Base-by-base conservation (phyloP, 176 grass and related monocot genomes). In the Alloteropsis semialata region DNA sequence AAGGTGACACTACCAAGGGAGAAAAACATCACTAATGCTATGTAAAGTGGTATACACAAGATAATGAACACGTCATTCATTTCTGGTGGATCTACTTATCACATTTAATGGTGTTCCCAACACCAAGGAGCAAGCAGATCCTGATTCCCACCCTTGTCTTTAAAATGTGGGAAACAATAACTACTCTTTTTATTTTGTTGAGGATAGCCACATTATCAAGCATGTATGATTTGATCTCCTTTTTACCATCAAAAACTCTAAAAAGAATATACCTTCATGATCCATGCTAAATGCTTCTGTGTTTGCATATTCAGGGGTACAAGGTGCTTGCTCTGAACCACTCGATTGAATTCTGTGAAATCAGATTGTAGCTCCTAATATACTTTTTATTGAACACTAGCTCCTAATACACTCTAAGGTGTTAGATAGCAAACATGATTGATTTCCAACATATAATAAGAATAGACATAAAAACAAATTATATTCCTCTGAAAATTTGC, bases 381-480 rank as follows among this genome's bases (percentile, higher is more conserved):
- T 62, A 79, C 41, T 62, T n/a, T n/a, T n/a, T n/a, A n/a, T n/a
- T n/a, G n/a, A n/a, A n/a, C n/a, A n/a, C n/a, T n/a, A n/a, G n/a
- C n/a, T n/a, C n/a, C n/a, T n/a, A n/a, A n/a, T n/a, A n/a, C n/a
- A n/a, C n/a, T n/a, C n/a, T n/a, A 3, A 72, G 30, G 51, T 69
- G 29, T 49, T 49, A 87, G 48, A 66, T 72, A 73, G 59, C 51
- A 75, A 65, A 70, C 19, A 41, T 36, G 75, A 75, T 53, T 81
- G 61, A 55, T 72, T 71, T 32, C 43, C 19, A 42, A 50, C 42
- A 53, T 83, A 51, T 79, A 29, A 19, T 41, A 24, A 41, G 72
- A 1, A 45, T n/a, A 69, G 33, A 64, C 37, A 69, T 30, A 46
- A 8, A 72, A 49, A 8, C n/a, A n/a, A 19, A 27, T 46, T 19